Conservation (phyloP, 495 filamentous ascomycete species). For the Penicillium nucicola region DNA sequence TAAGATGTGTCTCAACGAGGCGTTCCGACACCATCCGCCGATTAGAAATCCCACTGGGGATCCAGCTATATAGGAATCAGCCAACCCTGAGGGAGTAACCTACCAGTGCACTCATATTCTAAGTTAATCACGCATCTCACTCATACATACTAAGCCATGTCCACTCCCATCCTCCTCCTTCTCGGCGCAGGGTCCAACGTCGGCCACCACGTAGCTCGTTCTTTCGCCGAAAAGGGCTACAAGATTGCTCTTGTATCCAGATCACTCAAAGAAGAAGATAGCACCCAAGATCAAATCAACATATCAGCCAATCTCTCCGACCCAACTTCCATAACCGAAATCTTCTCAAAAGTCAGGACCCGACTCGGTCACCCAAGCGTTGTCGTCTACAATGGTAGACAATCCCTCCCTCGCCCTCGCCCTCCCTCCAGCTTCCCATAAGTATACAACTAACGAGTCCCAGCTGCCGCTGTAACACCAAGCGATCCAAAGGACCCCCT, state of each 20-base stretch:
- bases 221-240: conserved; percentile 46
- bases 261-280: conserved; percentile 31
- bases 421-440: too few species aligned
- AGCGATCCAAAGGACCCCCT: conserved; percentile 29
- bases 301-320: conserved; percentile 41
- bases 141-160: too few species aligned
- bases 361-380: conserved; percentile 40
- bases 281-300: conserved; percentile 29
- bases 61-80: too few species aligned
- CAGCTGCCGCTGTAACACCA: not conserved
- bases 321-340: conserved; percentile 27
- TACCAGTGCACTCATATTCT: too few species aligned
- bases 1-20: too few species aligned
- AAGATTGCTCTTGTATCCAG: conserved; percentile 39
- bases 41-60: too few species aligned
- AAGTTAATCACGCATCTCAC: too few species aligned
- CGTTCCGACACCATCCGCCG: too few species aligned
- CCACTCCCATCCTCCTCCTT: conserved; percentile 35
- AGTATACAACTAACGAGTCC: too few species aligned
- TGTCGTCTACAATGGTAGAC: conserved; percentile 49
- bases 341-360: conserved; percentile 37
- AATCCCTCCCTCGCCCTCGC: too few species aligned
- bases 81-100: too few species aligned
- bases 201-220: conserved; percentile 27
- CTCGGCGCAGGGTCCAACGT: conserved; percentile 44